A percentile compares a stretch with the other conserved stretches of the same genome.
Evolutionary conservation across 2,329 filamentous ascomycete species (phyloP).

Genomic region (Hypoxylon sp.): DNA sequence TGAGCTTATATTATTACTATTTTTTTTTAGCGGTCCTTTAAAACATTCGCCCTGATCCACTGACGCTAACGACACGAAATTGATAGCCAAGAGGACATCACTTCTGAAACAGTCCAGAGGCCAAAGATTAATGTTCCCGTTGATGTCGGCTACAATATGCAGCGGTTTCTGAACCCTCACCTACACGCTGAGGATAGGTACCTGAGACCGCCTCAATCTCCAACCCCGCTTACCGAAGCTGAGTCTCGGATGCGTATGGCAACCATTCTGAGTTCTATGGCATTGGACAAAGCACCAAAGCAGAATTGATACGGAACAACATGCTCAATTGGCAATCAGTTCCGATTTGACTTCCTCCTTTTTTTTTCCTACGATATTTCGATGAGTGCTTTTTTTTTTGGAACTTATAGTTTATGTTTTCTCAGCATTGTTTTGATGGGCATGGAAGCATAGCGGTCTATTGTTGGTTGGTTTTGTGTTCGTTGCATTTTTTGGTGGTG

Average conservation of each 20-base stretch:
- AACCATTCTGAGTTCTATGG: slow-evolving; percentile 43
- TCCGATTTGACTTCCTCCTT: no score
- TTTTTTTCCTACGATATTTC: background rate
- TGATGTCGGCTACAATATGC: slow-evolving; percentile 49
- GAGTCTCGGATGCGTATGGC: slow-evolving; percentile 52
- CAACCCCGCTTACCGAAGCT: slow-evolving; percentile 49
- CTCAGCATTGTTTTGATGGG: slow-evolving; percentile 2
- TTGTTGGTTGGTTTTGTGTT: slow-evolving; percentile 3
- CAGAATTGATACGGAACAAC: slow-evolving; percentile 22
- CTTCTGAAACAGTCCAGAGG: slow-evolving; percentile 33
- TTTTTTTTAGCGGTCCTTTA: slow-evolving; percentile 1
- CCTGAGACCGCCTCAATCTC: slow-evolving; percentile 45
- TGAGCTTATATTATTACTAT: no score
- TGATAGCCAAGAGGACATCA: slow-evolving; percentile 41
- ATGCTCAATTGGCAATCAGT: background rate
- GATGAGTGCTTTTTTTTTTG: background rate
- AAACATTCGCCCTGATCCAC: background rate
- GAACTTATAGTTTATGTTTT: background rate
- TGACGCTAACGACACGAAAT: background rate
- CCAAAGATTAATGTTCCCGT: slow-evolving; percentile 47
- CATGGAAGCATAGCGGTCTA: slow-evolving; percentile 9
- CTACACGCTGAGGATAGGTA: slow-evolving; percentile 48
- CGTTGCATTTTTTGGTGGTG: slow-evolving; percentile 17
- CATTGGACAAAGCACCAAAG: slow-evolving; percentile 19
- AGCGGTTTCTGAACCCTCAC: slow-evolving; percentile 50